Conservation (phyloP, 1,284 basidiomycete genomes). For the Termitomyces sp. region DNA sequence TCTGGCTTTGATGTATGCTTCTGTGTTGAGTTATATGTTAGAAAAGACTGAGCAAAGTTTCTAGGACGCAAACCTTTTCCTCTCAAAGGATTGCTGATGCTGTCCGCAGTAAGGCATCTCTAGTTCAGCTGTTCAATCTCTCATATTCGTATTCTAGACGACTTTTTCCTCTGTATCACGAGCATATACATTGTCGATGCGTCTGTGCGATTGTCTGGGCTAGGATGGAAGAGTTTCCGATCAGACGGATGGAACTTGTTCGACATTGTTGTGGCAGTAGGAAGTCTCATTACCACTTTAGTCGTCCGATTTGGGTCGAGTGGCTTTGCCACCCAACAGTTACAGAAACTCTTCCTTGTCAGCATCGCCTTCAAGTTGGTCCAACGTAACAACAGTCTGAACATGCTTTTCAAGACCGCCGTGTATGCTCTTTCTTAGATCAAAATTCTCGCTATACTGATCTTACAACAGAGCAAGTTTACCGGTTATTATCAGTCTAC, state of each 20-base stretch:
- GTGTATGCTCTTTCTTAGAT: conserved; percentile 53
- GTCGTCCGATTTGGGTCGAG: conserved; percentile 59
- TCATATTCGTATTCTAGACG: conserved; percentile 42
- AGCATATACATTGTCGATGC: conserved; percentile 79
- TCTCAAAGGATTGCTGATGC: conserved; percentile 51
- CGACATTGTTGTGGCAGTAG: conserved; percentile 79
- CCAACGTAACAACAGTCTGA: conserved; percentile 83
- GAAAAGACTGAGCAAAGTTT: conserved; percentile 14
- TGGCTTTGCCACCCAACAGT: conserved; percentile 57
- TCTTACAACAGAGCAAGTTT: conserved; percentile 65
- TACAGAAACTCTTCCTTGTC: conserved; percentile 94
- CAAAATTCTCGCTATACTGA: conserved; percentile 3
- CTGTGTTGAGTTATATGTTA: background rate
- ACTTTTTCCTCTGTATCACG: conserved; percentile 75
- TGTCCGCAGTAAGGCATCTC: conserved; percentile 56
- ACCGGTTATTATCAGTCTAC: conserved; percentile 81
- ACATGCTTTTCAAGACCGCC: conserved; percentile 96
- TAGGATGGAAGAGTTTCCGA: conserved; percentile 82
- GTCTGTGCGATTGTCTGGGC: conserved; percentile 72
- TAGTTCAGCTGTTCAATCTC: background rate
- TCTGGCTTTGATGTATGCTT: conserved; percentile 73
- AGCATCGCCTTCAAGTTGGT: conserved; percentile 93
- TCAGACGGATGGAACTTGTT: conserved; percentile 93
- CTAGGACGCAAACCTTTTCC: conserved; percentile 78
- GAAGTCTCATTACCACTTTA: conserved; percentile 83